phyloP scores from a whole-genome alignment of 2,329 filamentous ascomycete genomes.

The Ascochyta koolunga region DNA sequence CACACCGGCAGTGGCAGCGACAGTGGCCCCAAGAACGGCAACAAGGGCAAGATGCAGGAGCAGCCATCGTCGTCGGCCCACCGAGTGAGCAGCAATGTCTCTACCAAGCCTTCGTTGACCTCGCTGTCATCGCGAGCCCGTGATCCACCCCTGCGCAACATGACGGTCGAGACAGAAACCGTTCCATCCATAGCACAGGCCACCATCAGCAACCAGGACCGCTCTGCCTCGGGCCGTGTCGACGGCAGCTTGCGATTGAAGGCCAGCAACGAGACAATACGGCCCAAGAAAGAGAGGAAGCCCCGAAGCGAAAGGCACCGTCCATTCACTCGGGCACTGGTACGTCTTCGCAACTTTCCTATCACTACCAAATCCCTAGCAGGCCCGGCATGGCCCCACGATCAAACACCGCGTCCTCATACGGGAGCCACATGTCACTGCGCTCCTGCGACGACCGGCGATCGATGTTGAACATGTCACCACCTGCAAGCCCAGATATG shows the following conservation, averaged over 20 bases:
- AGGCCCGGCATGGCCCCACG: slow-evolving; percentile 33
- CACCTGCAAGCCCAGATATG: slow-evolving; percentile 36
- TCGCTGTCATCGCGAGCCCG: slow-evolving; percentile 67
- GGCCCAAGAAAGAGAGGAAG: slow-evolving; percentile 92
- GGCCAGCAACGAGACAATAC: slow-evolving; percentile 92
- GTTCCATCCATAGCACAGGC: slow-evolving; percentile 89
- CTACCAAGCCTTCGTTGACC: slow-evolving; percentile 71
- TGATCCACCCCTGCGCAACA: slow-evolving; percentile 81
- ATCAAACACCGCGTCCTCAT: slow-evolving; percentile 36
- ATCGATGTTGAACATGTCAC: slow-evolving; percentile 33
- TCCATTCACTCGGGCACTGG: slow-evolving; percentile 73
- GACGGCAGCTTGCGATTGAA: slow-evolving; percentile 83
- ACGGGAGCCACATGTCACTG: slow-evolving; percentile 39
- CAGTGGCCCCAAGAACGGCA: slow-evolving; percentile 52
- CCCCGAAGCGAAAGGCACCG: slow-evolving; percentile 76
- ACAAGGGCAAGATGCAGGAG: slow-evolving; percentile 47
- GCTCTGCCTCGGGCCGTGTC: slow-evolving; percentile 63
- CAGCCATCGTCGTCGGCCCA: slow-evolving; percentile 53
- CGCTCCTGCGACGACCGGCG: slow-evolving; percentile 40
- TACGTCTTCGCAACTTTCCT: slow-evolving; percentile 58
- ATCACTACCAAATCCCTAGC: slow-evolving; percentile 38
- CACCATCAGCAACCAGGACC: slow-evolving; percentile 67
- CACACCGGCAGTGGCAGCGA: slow-evolving; percentile 69
- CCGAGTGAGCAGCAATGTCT: slow-evolving; percentile 52
- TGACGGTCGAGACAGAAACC: slow-evolving; percentile 98